Conservation (phyloP, 1,139 yeast genomes). For the Scheffersomyces cryptocercus region DNA sequence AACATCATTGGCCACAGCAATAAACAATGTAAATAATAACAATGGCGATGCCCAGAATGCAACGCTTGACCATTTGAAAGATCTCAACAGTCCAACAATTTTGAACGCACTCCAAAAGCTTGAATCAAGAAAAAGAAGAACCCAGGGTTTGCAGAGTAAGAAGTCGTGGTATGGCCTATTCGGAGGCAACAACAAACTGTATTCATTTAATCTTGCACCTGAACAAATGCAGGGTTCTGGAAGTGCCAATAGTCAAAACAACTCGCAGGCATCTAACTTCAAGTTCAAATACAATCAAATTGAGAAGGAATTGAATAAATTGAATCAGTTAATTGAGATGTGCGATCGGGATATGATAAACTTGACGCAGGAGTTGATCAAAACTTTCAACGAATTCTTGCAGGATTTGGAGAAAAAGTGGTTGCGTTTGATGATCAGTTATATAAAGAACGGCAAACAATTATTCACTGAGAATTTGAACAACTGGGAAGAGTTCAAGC, state of each 20-base stretch:
- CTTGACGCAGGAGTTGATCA: constrained; percentile 32
- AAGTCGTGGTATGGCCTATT: constrained; percentile 50
- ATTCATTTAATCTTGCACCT: constrained; percentile 6
- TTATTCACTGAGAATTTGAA: constrained; percentile 38
- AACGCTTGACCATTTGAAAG: constrained; percentile 30
- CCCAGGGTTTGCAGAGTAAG: constrained; percentile 19
- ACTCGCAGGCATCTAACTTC: constrained; percentile 4
- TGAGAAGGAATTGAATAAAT: constrained; percentile 43
- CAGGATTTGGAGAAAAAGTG: constrained; percentile 41
- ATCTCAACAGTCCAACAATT: constrained; percentile 44
- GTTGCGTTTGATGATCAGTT: constrained; percentile 39
- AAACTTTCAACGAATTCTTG: constrained; percentile 34
- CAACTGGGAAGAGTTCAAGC: constrained; percentile 41
- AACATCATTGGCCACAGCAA: constrained; percentile 8
- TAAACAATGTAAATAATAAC: not conserved
- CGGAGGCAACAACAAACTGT: constrained; percentile 34
- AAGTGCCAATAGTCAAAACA: not conserved
- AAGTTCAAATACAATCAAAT: constrained; percentile 34
- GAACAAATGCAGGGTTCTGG: constrained; percentile 5
- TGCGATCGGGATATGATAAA: constrained; percentile 37
- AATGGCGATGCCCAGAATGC: not conserved
- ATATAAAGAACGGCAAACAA: constrained; percentile 38
- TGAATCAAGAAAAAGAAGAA: constrained; percentile 23
- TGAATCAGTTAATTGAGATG: constrained; percentile 43
- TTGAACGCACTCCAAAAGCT: constrained; percentile 36